Evolutionary conservation across 1,284 basidiomycete species (phyloP).

Genomic region (Lignosus rhinocerotis): DNA sequence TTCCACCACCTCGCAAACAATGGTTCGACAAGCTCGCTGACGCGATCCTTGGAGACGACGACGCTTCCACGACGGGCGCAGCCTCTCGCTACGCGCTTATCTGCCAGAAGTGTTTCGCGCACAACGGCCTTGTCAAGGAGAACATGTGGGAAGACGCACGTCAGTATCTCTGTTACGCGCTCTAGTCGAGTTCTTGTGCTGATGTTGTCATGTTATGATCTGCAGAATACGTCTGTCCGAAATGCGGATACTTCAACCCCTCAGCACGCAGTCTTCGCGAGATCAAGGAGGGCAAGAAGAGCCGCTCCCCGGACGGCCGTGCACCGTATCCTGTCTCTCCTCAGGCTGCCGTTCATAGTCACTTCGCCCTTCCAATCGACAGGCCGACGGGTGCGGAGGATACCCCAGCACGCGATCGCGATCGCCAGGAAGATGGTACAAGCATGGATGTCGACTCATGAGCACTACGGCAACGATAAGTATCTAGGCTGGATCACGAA

Average conservation of each 20-base stretch:
- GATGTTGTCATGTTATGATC: background rate
- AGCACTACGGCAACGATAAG: background rate
- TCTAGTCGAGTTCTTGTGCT: background rate
- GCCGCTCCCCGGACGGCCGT: conserved; percentile 14
- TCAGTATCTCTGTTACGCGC: conserved; percentile 43
- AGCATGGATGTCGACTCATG: conserved; percentile 32
- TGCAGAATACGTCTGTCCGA: conserved; percentile 74
- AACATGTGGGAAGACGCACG: conserved; percentile 89
- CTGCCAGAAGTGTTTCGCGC: conserved; percentile 88
- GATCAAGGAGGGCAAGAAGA: conserved; percentile 21
- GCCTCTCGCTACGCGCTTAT: conserved; percentile 88
- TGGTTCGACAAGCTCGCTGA: conserved; percentile 92
- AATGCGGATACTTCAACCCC: conserved; percentile 74
- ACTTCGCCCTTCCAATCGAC: conserved; percentile 12
- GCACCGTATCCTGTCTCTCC: background rate
- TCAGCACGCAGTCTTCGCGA: conserved; percentile 47
- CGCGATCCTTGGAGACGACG: conserved; percentile 84
- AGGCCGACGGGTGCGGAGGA: conserved; percentile 3
- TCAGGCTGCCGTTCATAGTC: background rate
- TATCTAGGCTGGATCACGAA: background rate
- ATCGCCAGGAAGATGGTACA: conserved; percentile 14
- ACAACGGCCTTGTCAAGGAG: conserved; percentile 93
- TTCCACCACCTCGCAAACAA: conserved; percentile 68
- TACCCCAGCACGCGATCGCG: conserved; percentile 2
- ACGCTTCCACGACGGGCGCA: conserved; percentile 45